Percentiles rank a stretch among this genome's conserved stretches.
phyloP scores from a whole-genome alignment of 2,329 filamentous ascomycete species.

The Purpureocillium takamizusanense region DNA sequence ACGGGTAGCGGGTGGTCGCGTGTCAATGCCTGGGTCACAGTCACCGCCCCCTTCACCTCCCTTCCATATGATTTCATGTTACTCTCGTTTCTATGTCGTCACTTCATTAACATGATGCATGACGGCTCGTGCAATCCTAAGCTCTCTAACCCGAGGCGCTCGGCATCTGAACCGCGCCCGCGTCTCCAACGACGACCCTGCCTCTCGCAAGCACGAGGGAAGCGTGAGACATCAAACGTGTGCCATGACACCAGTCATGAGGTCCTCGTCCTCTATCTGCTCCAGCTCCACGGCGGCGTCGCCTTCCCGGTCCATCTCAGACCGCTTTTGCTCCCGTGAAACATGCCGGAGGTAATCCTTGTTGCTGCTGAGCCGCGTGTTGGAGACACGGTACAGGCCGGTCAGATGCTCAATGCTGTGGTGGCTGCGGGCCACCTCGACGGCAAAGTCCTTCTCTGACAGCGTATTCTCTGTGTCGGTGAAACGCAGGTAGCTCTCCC shows the following conservation, averaged over 20 bases:
- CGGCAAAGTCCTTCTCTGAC: conserved; percentile 41
- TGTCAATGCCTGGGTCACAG: no score
- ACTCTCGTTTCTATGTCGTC: no score
- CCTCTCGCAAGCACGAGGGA: neutral
- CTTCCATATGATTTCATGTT: no score
- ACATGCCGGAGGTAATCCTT: conserved; percentile 45
- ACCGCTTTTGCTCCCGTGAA: conserved; percentile 34
- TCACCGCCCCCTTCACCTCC: no score
- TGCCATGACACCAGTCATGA: conserved; percentile 41
- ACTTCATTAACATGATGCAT: no score
- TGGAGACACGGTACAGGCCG: conserved; percentile 39
- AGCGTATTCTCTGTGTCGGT: conserved; percentile 29
- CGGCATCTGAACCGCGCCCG: neutral
- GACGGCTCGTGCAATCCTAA: no score
- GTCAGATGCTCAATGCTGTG: conserved; percentile 34
- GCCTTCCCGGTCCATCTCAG: conserved; percentile 30
- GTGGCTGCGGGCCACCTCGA: conserved; percentile 32
- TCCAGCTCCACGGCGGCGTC: conserved; percentile 31
- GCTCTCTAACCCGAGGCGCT: no score
- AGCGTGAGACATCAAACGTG: conserved; percentile 5
- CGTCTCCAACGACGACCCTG: neutral
- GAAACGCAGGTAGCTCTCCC: conserved; percentile 42
- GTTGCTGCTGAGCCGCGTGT: conserved; percentile 44
- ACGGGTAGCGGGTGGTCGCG: no score
- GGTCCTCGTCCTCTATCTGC: conserved; percentile 49